phyloP scores from a whole-genome alignment of 129 eudicot genomes.

The Flaveria brownii region DNA sequence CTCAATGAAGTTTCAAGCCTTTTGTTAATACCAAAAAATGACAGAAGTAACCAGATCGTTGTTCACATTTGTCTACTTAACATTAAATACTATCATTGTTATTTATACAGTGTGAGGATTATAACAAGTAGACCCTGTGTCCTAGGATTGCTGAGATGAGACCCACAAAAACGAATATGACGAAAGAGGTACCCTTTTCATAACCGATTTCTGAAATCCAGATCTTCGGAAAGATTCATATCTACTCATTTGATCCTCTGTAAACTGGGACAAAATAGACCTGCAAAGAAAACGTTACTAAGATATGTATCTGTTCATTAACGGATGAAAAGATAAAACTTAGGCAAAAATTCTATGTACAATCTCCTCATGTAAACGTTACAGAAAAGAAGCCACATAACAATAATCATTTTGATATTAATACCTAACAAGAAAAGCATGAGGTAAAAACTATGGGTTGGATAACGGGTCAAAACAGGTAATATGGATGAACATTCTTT shows the following conservation, averaged over 20 bases:
- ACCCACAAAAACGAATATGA: slow-evolving; percentile 4
- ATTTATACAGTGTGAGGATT: not conserved
- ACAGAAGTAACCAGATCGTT: slow-evolving; percentile 12
- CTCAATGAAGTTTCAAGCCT: slow-evolving; percentile 14
- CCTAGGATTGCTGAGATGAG: not conserved
- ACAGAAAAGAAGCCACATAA: slow-evolving; percentile 8
- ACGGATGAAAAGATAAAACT: slow-evolving; percentile 6
- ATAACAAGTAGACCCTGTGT: too few relatives aligned
- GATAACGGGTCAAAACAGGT: not conserved
- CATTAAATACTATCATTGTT: not conserved
- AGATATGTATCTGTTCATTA: not conserved
- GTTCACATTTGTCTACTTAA: not conserved
- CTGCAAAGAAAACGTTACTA: slow-evolving; percentile 35
- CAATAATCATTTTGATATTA: not conserved
- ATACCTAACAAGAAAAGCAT: not conserved
- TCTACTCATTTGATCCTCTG: slow-evolving; percentile 92
- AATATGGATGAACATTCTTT: not conserved
- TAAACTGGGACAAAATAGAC: slow-evolving; percentile 76
- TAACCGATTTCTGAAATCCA: slow-evolving; percentile 94
- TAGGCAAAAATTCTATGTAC: not conserved
- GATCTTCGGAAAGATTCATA: slow-evolving; percentile 93
- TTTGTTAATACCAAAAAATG: not conserved
- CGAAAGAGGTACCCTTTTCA: slow-evolving; percentile 68
- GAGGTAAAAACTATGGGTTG: slow-evolving; percentile 4
- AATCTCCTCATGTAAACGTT: not conserved